Evolutionary conservation across 352 stramenopile genomes (phyloP).

Genomic region (Globisporangium cylindrosporum): DNA sequence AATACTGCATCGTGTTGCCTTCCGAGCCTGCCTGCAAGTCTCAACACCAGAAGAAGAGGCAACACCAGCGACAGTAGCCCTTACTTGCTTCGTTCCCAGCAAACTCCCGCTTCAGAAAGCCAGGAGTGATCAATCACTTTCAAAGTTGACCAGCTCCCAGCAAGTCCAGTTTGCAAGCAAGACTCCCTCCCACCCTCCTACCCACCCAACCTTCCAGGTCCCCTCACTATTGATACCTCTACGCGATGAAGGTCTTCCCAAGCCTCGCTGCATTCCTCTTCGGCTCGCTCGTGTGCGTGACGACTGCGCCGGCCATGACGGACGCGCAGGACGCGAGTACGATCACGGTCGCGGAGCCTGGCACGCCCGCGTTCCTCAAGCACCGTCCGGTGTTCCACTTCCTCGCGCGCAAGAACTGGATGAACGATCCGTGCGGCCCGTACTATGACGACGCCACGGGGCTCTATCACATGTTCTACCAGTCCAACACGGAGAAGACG

Average conservation of each 20-base stretch:
- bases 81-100: neutral
- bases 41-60: neutral
- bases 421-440: slow-evolving; percentile 80
- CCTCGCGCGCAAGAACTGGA: slow-evolving; percentile 64
- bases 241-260: slow-evolving; percentile 26
- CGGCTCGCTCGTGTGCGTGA: slow-evolving; percentile 8
- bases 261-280: slow-evolving; percentile 22
- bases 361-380: slow-evolving; percentile 47
- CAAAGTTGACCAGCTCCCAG: slow-evolving; percentile 9
- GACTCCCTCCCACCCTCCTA: neutral
- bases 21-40: neutral
- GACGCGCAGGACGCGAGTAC: slow-evolving; percentile 18
- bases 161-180: slow-evolving; percentile 1
- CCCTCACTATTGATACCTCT: neutral
- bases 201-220: neutral
- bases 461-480: slow-evolving; percentile 83
- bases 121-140: slow-evolving; percentile 1
- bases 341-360: slow-evolving; percentile 24
- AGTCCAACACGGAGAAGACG: slow-evolving; percentile 59
- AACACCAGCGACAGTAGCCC: neutral
- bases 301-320: slow-evolving; percentile 3
- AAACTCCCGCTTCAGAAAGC: slow-evolving; percentile 8
- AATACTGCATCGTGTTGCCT: neutral
- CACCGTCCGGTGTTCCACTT: slow-evolving; percentile 66
- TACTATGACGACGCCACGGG: slow-evolving; percentile 61